These are phyloP conservation scores for Pseudohyphozyma bogoriensis DNA, from an alignment of 768 basidiomycete species.

Conservation along the genomic window DNA sequence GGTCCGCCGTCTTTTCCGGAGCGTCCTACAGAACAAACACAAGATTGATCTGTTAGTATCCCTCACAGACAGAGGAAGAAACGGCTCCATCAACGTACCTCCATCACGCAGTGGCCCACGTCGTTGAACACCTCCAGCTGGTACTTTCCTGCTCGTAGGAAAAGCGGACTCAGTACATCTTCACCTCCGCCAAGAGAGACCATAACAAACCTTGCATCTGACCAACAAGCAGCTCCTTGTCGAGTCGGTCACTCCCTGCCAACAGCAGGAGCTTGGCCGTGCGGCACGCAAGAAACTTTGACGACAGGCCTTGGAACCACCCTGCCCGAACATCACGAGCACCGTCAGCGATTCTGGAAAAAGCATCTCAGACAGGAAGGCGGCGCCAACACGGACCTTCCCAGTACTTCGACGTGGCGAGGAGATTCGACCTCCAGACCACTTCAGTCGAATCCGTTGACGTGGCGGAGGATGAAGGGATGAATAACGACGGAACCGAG, in stretches of 20 bases:
- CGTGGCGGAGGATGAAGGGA: slow-evolving; percentile 38
- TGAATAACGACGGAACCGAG: slow-evolving; percentile 72
- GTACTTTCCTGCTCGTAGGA: slow-evolving; percentile 54
- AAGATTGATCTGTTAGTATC: not conserved
- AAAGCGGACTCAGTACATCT: not conserved
- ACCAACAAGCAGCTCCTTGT: slow-evolving; percentile 87
- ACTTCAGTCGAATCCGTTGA: slow-evolving; percentile 38
- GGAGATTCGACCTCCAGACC: slow-evolving; percentile 74
- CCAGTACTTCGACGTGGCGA: slow-evolving; percentile 84
- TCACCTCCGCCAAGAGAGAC: not conserved
- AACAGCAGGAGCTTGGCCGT: slow-evolving; percentile 79
- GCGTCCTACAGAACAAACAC: slow-evolving; percentile 54
- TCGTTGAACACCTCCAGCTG: slow-evolving; percentile 77
- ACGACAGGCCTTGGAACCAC: slow-evolving; percentile 80
- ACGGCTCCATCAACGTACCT: slow-evolving; percentile 50
- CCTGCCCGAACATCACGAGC: slow-evolving; percentile 49
- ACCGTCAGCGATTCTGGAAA: too few species aligned
- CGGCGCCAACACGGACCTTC: slow-evolving; percentile 44
- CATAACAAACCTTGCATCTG: slow-evolving; percentile 66
- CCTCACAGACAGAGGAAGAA: not conserved
- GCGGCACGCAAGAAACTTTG: slow-evolving; percentile 62
- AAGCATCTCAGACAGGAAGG: not conserved
- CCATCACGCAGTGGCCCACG: slow-evolving; percentile 89
- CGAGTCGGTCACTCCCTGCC: slow-evolving; percentile 85
- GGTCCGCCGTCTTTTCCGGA: slow-evolving; percentile 65